A percentile compares a stretch with the other conserved stretches of the same genome.
These are phyloP conservation scores for Crithidia fasciculata DNA, from an alignment of 208 protist species.

Conservation along the genomic window DNA sequence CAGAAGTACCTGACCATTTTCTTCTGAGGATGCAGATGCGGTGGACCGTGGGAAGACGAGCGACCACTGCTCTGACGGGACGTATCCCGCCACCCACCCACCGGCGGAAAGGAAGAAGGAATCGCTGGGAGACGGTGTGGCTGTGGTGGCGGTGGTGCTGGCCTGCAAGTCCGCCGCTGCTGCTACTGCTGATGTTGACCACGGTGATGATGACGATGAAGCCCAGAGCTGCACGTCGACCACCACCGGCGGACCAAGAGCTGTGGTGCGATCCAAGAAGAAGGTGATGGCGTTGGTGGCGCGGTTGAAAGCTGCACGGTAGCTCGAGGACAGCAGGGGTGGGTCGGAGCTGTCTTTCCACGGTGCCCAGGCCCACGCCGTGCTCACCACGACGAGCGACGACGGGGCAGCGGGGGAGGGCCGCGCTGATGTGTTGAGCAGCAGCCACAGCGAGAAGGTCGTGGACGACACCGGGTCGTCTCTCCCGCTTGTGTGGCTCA, in stretches of 20 bases:
- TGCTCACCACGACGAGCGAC: slow-evolving; percentile 18
- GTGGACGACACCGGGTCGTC: neutral
- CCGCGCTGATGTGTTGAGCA: neutral
- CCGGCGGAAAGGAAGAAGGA: slow-evolving; percentile 12
- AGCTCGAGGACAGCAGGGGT: slow-evolving; percentile 9
- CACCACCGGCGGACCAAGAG: slow-evolving; percentile 3
- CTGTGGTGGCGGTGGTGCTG: neutral
- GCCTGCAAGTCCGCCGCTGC: neutral
- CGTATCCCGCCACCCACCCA: slow-evolving; percentile 26
- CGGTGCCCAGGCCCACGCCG: slow-evolving; percentile 21
- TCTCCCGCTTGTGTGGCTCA: neutral
- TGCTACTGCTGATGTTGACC: neutral
- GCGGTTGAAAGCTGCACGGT: slow-evolving; percentile 24
- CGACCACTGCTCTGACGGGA: slow-evolving; percentile 15
- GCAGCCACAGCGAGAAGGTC: slow-evolving; percentile 16
- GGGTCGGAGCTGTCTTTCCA: neutral
- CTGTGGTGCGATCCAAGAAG: neutral
- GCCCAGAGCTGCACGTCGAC: slow-evolving; percentile 30
- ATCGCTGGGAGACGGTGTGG: neutral
- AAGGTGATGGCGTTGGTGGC: slow-evolving; percentile 27
- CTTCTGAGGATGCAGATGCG: neutral
- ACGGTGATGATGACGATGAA: no score
- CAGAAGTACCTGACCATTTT: neutral
- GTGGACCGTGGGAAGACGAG: neutral
- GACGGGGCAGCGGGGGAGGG: slow-evolving; percentile 17